These are phyloP conservation scores for Astrephomene gubernaculifera DNA, from an alignment of 139 green algal species.

Conservation along the genomic window DNA sequence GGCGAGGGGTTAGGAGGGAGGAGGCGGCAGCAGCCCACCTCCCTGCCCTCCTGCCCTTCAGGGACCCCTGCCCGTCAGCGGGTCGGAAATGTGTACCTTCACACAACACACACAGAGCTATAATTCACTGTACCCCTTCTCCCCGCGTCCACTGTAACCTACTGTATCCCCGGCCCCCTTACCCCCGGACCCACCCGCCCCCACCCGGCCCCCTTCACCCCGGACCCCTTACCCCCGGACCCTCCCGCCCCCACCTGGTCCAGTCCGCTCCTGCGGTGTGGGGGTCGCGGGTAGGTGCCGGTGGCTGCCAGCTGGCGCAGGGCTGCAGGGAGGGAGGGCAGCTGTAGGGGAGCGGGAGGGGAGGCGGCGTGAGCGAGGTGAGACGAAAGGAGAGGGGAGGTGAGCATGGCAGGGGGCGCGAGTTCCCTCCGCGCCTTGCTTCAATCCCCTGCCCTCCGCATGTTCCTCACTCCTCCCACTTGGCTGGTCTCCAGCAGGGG, in stretches of 20 bases:
- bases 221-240: neutral
- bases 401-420: neutral
- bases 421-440: neutral
- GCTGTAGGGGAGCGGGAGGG: neutral
- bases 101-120: too few species aligned
- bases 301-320: constrained; percentile 6
- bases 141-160: too few species aligned
- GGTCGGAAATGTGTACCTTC: too few species aligned
- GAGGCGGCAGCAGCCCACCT: too few species aligned
- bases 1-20: too few species aligned
- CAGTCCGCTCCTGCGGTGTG: neutral
- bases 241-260: constrained; percentile 5
- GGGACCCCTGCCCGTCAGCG: too few species aligned
- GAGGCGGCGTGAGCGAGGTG: neutral
- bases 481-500: neutral
- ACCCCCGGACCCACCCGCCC: neutral
- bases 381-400: neutral
- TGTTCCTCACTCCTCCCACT: neutral
- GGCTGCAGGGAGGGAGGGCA: neutral
- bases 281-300: neutral
- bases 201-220: neutral
- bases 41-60: too few species aligned
- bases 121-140: too few species aligned
- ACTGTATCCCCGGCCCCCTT: neutral
- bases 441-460: neutral